These are phyloP conservation scores for Suillus brevipes DNA, from an alignment of 768 basidiomycete species.

Conservation along the genomic window DNA sequence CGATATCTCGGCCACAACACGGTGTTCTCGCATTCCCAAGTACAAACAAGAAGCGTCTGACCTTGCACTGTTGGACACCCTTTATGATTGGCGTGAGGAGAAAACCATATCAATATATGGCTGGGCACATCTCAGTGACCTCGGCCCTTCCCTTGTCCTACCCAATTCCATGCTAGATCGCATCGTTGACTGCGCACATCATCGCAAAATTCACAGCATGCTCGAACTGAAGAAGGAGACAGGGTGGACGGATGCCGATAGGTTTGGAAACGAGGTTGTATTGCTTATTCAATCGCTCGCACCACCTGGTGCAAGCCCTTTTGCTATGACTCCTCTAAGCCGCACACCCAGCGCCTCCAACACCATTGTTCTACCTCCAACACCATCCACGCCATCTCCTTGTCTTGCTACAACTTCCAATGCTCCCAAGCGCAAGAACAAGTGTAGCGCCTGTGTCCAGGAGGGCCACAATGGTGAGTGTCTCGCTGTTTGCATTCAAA, in stretches of 20 bases:
- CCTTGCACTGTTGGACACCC: constrained; percentile 3
- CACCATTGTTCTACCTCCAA: neutral
- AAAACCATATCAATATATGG: constrained; percentile 9
- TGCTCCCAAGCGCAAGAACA: neutral
- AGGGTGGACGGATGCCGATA: constrained; percentile 13
- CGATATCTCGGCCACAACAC: neutral
- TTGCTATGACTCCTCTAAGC: constrained; percentile 1
- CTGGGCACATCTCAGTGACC: constrained; percentile 1
- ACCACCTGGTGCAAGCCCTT: neutral
- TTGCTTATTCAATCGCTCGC: neutral
- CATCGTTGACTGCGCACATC: constrained; percentile 28
- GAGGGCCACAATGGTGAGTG: constrained; percentile 12
- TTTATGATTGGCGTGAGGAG: constrained; percentile 16
- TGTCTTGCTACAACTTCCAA: neutral
- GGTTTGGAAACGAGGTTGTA: constrained; percentile 5
- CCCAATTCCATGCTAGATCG: constrained; percentile 14
- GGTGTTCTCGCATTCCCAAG: constrained; percentile 11
- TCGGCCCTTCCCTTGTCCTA: constrained; percentile 18
- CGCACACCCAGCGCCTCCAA: too few relatives aligned
- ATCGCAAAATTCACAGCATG: constrained; percentile 16
- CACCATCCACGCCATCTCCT: neutral
- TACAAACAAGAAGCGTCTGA: neutral
- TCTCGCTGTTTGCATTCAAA: too few relatives aligned
- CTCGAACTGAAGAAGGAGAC: constrained; percentile 20
- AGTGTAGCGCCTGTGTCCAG: constrained; percentile 4